These are phyloP conservation scores for Tympanopsis confertula DNA, from an alignment of 2,329 filamentous ascomycete species.

Conservation along the genomic window DNA sequence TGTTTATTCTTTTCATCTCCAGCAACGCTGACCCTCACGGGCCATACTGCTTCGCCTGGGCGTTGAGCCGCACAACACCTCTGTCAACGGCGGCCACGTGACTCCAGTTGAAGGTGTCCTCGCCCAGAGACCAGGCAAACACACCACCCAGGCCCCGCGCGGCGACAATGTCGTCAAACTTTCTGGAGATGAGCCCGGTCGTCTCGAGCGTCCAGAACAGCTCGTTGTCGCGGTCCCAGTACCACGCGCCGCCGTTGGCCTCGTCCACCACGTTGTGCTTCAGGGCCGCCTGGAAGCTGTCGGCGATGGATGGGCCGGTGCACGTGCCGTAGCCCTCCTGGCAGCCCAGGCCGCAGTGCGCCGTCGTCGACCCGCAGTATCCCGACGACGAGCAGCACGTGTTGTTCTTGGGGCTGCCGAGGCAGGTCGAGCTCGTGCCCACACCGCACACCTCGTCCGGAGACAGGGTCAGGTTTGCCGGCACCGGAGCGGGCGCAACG, in stretches of 20 bases:
- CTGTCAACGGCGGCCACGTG: constrained; percentile 29
- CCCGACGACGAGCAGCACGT: constrained; percentile 9
- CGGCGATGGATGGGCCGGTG: constrained; percentile 5
- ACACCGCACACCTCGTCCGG: constrained; percentile 8
- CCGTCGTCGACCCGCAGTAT: constrained; percentile 7
- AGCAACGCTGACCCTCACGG: too few relatives aligned
- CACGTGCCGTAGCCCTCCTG: constrained; percentile 10
- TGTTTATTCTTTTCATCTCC: too few relatives aligned
- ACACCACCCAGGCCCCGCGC: constrained; percentile 32
- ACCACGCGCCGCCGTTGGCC: constrained; percentile 30
- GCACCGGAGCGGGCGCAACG: constrained; percentile 5
- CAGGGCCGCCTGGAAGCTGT: constrained; percentile 29
- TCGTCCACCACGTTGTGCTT: constrained; percentile 21
- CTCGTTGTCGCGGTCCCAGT: constrained; percentile 29
- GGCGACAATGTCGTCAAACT: constrained; percentile 31
- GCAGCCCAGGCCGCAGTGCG: constrained; percentile 10
- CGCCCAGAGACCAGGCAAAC: constrained; percentile 40
- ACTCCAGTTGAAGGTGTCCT: constrained; percentile 30
- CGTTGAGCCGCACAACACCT: too few relatives aligned
- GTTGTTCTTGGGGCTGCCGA: background rate
- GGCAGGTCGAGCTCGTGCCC: constrained; percentile 7
- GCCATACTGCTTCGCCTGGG: too few relatives aligned
- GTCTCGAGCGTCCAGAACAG: constrained; percentile 47
- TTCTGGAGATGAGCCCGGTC: constrained; percentile 29
- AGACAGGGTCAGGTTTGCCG: constrained; percentile 6